Evolutionary conservation across 495 filamentous ascomycete species (phyloP), one percentile per base, ranked within the genome.

Genomic region (Acidomyces sp.): DNA sequence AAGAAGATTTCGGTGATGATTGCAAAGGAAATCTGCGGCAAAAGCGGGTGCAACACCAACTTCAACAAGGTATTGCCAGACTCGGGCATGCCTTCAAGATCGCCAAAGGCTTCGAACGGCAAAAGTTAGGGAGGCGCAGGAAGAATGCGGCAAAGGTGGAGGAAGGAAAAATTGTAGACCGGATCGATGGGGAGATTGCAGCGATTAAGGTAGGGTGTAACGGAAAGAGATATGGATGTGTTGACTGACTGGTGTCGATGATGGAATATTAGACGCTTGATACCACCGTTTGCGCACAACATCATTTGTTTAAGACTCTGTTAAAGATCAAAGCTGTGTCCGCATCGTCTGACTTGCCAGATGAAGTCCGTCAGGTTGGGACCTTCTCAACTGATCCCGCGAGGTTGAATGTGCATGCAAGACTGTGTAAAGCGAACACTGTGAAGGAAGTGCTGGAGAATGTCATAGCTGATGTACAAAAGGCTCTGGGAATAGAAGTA

Each of bases 101-200:
- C 1, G 82, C 80, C 19, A 85, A 85, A 43, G 84, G 82, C 12
- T 88, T 88, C 57, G 87, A 94, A 62, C 68, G 85, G 48, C 87
- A 93, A 61, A 93, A 93, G 42, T 68, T 86, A 31, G 75, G 80
- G 22, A 77, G 85, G 38, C 64, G 85, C 25, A 64, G 80, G 17
- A 86, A 80, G 58, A 75, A 75, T 20, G 75, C 77, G 2, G 18
- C 27, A 2, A 70, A 66, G 48, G 37, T 58, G 16, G 23, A 19
- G 25, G 41, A 41, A 20, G 61, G 69, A 12, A 64, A 66, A 25
- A 46, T 41, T 32, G 46, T 60, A 17, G 53, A 59, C 24, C 63
- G 83, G 15, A 57, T 90, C n/a, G 70, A 78, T 46, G 72, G 69
- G 34, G 87, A 94, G 61, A 67, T 85, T 29, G 63, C 71, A 20